Percentiles rank a stretch among this genome's conserved stretches.
Conservation (phyloP, 306 rosid species). For the Vigna angularis region DNA sequence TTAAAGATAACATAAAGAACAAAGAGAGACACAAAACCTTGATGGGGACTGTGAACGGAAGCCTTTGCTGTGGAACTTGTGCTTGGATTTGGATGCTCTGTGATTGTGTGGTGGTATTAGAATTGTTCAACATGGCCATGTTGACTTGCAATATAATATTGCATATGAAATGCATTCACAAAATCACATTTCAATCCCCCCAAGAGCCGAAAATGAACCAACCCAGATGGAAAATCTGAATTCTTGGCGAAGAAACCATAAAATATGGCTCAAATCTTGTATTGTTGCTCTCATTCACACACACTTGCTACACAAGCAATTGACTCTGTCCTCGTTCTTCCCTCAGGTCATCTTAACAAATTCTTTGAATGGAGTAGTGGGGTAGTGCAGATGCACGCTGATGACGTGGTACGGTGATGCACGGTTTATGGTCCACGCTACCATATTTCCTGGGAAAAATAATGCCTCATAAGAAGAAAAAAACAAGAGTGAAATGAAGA, state of each 20-base stretch:
- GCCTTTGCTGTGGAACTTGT: conserved; percentile 45
- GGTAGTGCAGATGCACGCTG: not conserved
- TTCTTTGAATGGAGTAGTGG: not conserved
- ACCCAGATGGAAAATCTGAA: conserved; percentile 27
- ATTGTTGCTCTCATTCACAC: conserved; percentile 10
- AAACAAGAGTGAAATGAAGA: conserved; percentile 1
- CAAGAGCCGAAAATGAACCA: conserved; percentile 22
- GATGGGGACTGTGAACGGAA: conserved; percentile 45
- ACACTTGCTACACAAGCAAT: conserved; percentile 22
- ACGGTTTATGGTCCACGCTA: conserved; percentile 36
- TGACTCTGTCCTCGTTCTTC: conserved; percentile 41
- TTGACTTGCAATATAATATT: conserved; percentile 24
- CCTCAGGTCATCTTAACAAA: not conserved
- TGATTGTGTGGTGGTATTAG: conserved; percentile 15
- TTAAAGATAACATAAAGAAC: conserved; percentile 37
- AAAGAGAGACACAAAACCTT: conserved; percentile 46
- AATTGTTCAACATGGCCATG: conserved; percentile 37
- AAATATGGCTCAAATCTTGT: conserved; percentile 18
- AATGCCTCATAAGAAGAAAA: not conserved
- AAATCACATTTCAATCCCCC: not conserved
- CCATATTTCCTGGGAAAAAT: conserved; percentile 17
- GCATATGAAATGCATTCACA: not conserved
- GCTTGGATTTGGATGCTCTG: conserved; percentile 24
- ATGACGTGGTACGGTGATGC: conserved; percentile 25
- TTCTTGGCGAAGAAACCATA: not conserved